phyloP scores from a whole-genome alignment of 2,329 filamentous ascomycete genomes.

The Beauveria varroae region DNA sequence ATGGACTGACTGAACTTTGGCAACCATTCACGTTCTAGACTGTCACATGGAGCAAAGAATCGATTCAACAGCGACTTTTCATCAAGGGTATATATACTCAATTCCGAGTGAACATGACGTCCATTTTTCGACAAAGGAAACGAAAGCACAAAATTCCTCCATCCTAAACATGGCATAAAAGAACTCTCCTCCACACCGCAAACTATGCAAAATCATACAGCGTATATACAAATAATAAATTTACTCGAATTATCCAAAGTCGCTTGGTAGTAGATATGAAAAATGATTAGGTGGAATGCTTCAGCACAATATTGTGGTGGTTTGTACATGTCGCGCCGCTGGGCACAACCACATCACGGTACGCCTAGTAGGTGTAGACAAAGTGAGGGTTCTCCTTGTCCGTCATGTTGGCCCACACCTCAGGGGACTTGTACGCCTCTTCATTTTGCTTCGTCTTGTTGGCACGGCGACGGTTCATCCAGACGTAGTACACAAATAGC shows the following conservation, averaged over 20 bases:
- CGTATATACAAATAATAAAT: not conserved
- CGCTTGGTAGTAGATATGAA: not conserved
- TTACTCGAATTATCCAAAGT: not conserved
- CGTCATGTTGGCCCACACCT: constrained; percentile 43
- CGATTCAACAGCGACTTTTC: not conserved
- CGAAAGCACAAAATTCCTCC: not conserved
- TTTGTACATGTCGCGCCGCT: not conserved
- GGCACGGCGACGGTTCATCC: constrained; percentile 36
- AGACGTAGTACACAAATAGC: constrained; percentile 43
- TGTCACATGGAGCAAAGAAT: not conserved
- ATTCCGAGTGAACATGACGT: no score
- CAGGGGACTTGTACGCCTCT: constrained; percentile 32
- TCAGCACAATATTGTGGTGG: not conserved
- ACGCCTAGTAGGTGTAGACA: constrained; percentile 39
- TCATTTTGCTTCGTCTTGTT: constrained; percentile 26
- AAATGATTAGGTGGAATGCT: not conserved
- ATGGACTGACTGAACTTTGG: no score
- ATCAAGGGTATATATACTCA: not conserved
- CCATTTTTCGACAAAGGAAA: not conserved
- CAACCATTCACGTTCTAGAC: no score
- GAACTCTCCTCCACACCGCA: not conserved
- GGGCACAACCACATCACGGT: not conserved
- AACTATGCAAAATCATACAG: not conserved
- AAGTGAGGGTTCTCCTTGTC: constrained; percentile 52
- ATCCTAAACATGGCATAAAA: no score